Conservation (phyloP, 2,329 filamentous ascomycete genomes). For the Fusarium coffeatum region DNA sequence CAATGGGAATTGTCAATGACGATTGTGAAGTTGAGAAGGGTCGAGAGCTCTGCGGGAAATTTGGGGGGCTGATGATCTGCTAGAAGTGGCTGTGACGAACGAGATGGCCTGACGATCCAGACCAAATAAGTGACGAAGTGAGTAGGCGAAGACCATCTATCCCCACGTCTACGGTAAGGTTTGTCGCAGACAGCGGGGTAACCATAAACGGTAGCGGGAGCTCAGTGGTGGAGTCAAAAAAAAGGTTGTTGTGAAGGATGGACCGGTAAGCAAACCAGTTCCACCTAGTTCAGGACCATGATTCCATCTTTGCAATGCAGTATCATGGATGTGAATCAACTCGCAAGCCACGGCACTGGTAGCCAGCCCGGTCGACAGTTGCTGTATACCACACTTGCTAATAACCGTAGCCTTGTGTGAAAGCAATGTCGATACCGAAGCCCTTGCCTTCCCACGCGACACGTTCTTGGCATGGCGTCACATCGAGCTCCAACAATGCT, state of each 20-base stretch:
- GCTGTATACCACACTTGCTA: background rate
- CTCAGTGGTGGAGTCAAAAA: conserved; percentile 39
- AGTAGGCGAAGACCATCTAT: conserved; percentile 38
- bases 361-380: background rate
- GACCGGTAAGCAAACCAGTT: conserved; percentile 26
- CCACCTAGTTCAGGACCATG: conserved; percentile 25
- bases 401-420: background rate
- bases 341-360: background rate
- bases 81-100: conserved; percentile 44
- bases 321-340: background rate
- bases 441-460: background rate
- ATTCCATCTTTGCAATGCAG: background rate
- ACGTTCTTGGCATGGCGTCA: conserved; percentile 25
- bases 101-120: conserved; percentile 46
- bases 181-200: conserved; percentile 47
- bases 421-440: background rate
- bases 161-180: conserved; percentile 41
- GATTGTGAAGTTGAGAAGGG: conserved; percentile 14
- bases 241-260: conserved; percentile 32
- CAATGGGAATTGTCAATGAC: conserved; percentile 24
- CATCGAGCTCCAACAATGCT: conserved; percentile 11
- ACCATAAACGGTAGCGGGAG: conserved; percentile 31
- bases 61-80: conserved; percentile 33
- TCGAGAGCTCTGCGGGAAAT: conserved; percentile 44
- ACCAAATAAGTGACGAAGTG: conserved; percentile 38